Base-by-base conservation (phyloP, 805 yeast genomes). In the Hanseniaspora meyeri region DNA sequence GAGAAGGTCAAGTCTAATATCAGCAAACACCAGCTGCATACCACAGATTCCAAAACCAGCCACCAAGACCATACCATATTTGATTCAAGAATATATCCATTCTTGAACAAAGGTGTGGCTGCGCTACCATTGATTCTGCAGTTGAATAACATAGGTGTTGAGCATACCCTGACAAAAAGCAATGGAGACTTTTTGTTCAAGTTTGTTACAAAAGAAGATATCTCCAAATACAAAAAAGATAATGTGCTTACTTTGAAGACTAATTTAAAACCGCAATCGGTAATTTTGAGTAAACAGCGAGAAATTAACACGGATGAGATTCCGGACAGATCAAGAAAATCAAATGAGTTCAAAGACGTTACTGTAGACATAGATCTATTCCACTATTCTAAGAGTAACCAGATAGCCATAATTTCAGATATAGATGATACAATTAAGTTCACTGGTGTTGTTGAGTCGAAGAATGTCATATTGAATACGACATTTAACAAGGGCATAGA, bases 401-500 rank as follows among this genome's bases (percentile, higher is more conserved):
- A 95, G 0, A 71, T 83, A 24, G 87, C 86, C 12, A 68, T 93
- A 1, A 89, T 93, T 24, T 82, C 90, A 63, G 99, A 93, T 67
- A 83, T 93, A 43, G 99, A 93, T 66, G 99, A 93, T 66, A 93
- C 99, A 0, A 82, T 91, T 38, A 85, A 93, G 64, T 74, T 80
- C 43, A 89, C 98, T 0, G 97, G 97, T 2, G 91, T 93, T 0
- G 76, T 86, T 37, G 91, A 91, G 1, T 95, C 90, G 59, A 89
- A 87, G 68, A 75, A 95, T 58, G 87, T 85, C 42, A 74, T 91
- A 61, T 81, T 93, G 69, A 75, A 84, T 58, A 90, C 85, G 64
- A 82, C 89, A 0, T 80, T 93, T 58, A 77, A 85, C 2, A 80
- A 79, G 48, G 83, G 81, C 43, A 79, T 79, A 53, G 68, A 74